phyloP scores from a whole-genome alignment of 441 rosid genomes.

The Euphorbia corollata region DNA sequence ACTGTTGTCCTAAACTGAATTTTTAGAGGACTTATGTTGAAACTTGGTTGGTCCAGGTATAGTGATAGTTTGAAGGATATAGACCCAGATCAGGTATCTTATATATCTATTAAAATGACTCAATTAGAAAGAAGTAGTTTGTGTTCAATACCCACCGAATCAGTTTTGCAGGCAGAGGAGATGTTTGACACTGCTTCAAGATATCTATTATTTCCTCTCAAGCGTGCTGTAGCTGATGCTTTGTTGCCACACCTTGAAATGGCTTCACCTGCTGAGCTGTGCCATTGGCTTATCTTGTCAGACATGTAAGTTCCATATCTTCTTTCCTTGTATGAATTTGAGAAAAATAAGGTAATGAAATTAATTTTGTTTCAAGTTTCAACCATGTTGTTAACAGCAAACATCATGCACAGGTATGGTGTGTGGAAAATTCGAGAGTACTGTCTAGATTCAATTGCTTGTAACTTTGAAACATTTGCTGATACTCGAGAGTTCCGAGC shows the following conservation, averaged over 20 bases:
- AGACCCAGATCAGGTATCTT: constrained; percentile 62
- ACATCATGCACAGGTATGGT: constrained; percentile 60
- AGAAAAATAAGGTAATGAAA: not conserved
- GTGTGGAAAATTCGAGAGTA: constrained; percentile 82
- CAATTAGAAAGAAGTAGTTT: not conserved
- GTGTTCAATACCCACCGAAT: constrained; percentile 11
- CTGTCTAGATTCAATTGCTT: constrained; percentile 74
- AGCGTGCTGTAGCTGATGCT: constrained; percentile 92
- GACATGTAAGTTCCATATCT: constrained; percentile 57
- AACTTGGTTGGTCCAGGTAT: constrained; percentile 57
- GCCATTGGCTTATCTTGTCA: constrained; percentile 80
- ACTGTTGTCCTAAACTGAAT: too few relatives aligned
- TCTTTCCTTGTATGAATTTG: not conserved
- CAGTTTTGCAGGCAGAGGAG: constrained; percentile 68
- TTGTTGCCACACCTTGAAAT: constrained; percentile 73
- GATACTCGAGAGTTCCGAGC: constrained; percentile 70
- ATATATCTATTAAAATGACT: constrained; percentile 10
- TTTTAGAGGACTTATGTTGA: constrained; percentile 21
- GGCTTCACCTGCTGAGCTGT: constrained; percentile 71
- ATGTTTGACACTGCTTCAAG: constrained; percentile 96
- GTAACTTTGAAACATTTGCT: constrained; percentile 84
- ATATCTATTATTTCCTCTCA: constrained; percentile 81
- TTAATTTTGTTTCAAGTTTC: not conserved
- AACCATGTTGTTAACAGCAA: constrained; percentile 8
- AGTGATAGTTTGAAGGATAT: constrained; percentile 81